Evolutionary conservation across 768 basidiomycete species (phyloP).

Genomic region (Lentinula sp.): DNA sequence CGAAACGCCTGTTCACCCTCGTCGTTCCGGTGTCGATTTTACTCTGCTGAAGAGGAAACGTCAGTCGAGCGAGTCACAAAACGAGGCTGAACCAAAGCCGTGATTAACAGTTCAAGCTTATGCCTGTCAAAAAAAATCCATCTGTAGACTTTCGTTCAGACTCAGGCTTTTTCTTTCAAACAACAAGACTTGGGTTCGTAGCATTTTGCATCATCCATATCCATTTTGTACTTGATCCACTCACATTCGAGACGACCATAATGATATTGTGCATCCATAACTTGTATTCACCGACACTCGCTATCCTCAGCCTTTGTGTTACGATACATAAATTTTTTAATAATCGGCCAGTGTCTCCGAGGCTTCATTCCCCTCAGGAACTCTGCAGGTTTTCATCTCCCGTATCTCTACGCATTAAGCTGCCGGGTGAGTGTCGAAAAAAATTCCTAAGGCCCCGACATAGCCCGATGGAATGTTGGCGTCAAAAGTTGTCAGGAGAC

Average conservation of each 20-base stretch:
- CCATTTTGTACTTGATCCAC: not conserved
- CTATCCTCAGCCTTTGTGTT: not conserved
- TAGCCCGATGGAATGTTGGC: not conserved
- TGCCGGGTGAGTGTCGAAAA: not conserved
- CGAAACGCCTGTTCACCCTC: not conserved
- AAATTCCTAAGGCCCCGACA: not conserved
- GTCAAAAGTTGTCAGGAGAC: not conserved
- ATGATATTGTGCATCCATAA: not conserved
- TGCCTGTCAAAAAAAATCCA: not conserved
- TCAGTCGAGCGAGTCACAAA: not conserved
- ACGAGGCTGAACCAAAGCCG: not conserved
- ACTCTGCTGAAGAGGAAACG: constrained; percentile 1
- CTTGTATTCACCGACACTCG: not conserved
- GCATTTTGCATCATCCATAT: not conserved
- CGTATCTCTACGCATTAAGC: not conserved
- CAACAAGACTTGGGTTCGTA: not conserved
- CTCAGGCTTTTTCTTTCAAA: not conserved
- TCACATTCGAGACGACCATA: not conserved
- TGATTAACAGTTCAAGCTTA: not conserved
- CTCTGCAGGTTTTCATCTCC: not conserved
- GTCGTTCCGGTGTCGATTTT: not conserved
- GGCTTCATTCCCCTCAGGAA: too few species aligned
- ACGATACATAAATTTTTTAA: not conserved
- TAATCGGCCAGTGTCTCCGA: not conserved
- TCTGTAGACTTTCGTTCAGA: not conserved